Conservation (phyloP, 495 filamentous ascomycete genomes). For the Neohortaea acidophila region DNA sequence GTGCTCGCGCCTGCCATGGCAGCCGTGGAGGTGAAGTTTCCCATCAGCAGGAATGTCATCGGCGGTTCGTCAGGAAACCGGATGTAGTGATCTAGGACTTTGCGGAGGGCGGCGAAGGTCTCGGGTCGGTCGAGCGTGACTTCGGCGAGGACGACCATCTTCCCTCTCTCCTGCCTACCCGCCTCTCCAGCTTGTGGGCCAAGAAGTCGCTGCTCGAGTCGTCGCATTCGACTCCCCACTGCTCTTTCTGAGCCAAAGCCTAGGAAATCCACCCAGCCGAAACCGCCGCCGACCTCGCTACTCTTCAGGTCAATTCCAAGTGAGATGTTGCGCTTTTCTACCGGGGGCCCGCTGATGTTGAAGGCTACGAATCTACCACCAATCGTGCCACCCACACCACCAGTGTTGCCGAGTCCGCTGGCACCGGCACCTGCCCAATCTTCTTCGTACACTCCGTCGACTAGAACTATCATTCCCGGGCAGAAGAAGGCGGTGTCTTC, state of each 20-base stretch:
- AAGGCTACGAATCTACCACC: constrained; percentile 79
- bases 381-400: constrained; percentile 74
- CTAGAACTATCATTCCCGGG: constrained; percentile 85
- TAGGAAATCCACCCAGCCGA: constrained; percentile 93
- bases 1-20: constrained; percentile 50
- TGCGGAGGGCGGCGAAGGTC: constrained; percentile 60
- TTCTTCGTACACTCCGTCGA: constrained; percentile 91
- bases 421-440: constrained; percentile 47
- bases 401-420: constrained; percentile 46
- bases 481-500: constrained; percentile 71
- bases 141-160: constrained; percentile 62
- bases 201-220: constrained; percentile 34
- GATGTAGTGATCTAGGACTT: constrained; percentile 56
- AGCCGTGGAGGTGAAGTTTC: constrained; percentile 67
- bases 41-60: constrained; percentile 61
- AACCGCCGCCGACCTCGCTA: constrained; percentile 39
- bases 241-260: constrained; percentile 83
- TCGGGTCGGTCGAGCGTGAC: constrained; percentile 69
- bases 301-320: constrained; percentile 47
- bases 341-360: constrained; percentile 77
- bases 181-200: constrained; percentile 23
- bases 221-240: constrained; percentile 65
- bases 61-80: constrained; percentile 51
- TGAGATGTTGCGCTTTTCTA: constrained; percentile 65
- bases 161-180: constrained; percentile 15